Percentiles rank a stretch among this genome's conserved stretches.
These are phyloP conservation scores for Tolypocladium pustulatum DNA, from an alignment of 2,329 filamentous ascomycete genomes.

Conservation along the genomic window DNA sequence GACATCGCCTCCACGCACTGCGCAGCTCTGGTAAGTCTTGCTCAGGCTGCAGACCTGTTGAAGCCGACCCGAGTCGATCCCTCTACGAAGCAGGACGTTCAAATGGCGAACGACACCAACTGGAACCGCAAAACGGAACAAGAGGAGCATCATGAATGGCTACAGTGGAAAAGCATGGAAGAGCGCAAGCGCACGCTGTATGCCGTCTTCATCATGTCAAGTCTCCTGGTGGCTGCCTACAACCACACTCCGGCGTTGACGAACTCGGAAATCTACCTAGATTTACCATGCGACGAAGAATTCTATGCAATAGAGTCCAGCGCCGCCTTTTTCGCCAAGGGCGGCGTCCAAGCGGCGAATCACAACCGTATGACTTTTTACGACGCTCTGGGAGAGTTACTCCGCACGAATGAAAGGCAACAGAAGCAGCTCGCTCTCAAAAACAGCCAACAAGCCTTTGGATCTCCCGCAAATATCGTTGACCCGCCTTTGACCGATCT, in stretches of 20 bases:
- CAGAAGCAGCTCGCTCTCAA: constrained; percentile 39
- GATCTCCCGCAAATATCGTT: constrained; percentile 1
- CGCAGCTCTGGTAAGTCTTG: constrained; percentile 80
- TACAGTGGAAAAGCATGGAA: constrained; percentile 78
- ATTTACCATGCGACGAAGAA: constrained; percentile 87
- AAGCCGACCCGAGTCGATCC: constrained; percentile 34
- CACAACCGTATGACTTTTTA: constrained; percentile 71
- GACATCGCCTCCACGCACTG: constrained; percentile 91
- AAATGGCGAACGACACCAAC: constrained; percentile 43
- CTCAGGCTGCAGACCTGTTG: constrained; percentile 71
- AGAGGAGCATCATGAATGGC: constrained; percentile 54
- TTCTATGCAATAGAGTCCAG: constrained; percentile 77
- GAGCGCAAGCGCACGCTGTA: constrained; percentile 91
- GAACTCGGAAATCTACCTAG: constrained; percentile 84
- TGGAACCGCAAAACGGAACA: constrained; percentile 36
- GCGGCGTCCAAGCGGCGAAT: constrained; percentile 58
- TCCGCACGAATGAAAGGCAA: constrained; percentile 62
- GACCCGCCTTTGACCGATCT: constrained; percentile 52
- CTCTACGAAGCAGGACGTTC: constrained; percentile 40
- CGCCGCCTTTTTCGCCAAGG: constrained; percentile 69
- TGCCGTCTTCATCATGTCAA: constrained; percentile 83
- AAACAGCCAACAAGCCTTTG: constrained; percentile 1
- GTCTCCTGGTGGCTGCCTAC: constrained; percentile 82
- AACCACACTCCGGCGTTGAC: constrained; percentile 85
- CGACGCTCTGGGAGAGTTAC: constrained; percentile 66